These are phyloP conservation scores for Trichoderma hamatum DNA, from an alignment of 2,329 filamentous ascomycete genomes.

Conservation along the genomic window DNA sequence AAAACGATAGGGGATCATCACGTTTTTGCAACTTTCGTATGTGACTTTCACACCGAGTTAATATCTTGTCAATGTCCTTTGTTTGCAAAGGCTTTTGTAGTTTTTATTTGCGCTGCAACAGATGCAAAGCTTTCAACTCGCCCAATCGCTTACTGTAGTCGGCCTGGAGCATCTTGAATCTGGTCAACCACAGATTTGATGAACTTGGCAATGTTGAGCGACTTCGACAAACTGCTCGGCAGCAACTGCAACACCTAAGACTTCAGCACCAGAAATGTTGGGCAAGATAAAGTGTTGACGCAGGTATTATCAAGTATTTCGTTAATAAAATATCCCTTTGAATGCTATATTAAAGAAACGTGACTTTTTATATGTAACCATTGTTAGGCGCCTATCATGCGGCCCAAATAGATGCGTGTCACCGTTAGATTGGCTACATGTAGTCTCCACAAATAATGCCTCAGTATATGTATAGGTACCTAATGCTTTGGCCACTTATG, in stretches of 20 bases:
- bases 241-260: background rate
- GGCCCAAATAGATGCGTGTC: background rate
- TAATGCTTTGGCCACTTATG: too few relatives aligned
- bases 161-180: background rate
- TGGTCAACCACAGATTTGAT: background rate
- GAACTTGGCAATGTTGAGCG: background rate
- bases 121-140: background rate
- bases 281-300: too few relatives aligned
- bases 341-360: background rate
- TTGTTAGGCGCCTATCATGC: background rate
- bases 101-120: background rate
- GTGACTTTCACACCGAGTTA: background rate
- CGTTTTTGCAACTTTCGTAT: background rate
- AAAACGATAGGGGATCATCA: too few relatives aligned
- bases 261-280: background rate
- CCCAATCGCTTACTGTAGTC: background rate
- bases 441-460: background rate
- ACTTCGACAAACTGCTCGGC: conserved; percentile 1
- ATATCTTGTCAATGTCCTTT: background rate
- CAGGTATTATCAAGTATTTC: too few relatives aligned
- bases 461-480: background rate
- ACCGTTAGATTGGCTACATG: background rate
- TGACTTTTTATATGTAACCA: background rate
- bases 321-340: too few relatives aligned
- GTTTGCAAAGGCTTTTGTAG: background rate